Base-by-base conservation (phyloP, 2,329 filamentous ascomycete genomes). In the Scleromitrula shiraiana region DNA sequence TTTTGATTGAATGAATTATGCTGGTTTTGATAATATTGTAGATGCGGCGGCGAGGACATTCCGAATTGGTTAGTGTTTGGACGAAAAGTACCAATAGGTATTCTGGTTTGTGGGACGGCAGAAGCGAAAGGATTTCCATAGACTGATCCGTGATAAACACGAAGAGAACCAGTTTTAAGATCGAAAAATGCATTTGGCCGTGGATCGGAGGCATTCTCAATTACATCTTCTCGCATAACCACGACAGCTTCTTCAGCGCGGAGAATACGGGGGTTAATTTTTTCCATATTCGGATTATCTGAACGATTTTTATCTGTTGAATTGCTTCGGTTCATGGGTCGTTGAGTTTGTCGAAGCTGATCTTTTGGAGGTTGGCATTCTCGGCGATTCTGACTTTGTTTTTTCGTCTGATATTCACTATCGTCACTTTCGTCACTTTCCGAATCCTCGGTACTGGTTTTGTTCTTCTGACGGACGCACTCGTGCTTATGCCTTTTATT, bases 181-280 rank as follows among this genome's bases (percentile, higher is more conserved):
- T 82, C 77, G 56, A 73, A 75, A 57, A 76, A 82, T 35, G 78
- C 75, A 56, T 82, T 82, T 10, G 77, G 78, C 2, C 68, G 67
- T 7, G 77, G 77, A 52, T 80, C 77, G 36, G 70, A 64, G 3
- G 67, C 65, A 1, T 62, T 65, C 54, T 80, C 76, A 17, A 80
- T 63, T 2, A 76, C 68, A 51, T 78, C 73, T 57, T 82, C 77
- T 2, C 77, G 38, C n/a, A 47, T 15, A n/a, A 52, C 27, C 15
- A 52, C 48, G 14, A 43, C 48, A 8, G 50, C 50, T 19, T 47
- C 50, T 12, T 26, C 15, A 2, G 42, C 39, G 30, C 37, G 40
- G 30, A 51, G 36, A 3, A 41, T 32, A 5, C 40, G 40, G n/a
- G n/a, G n/a, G n/a, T n/a, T n/a, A n/a, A n/a, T n/a, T 17, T 17